A percentile compares a stretch with the other conserved stretches of the same genome.
Evolutionary conservation across 139 green algal species (phyloP).

Genomic region (Nannochloris sp.): DNA sequence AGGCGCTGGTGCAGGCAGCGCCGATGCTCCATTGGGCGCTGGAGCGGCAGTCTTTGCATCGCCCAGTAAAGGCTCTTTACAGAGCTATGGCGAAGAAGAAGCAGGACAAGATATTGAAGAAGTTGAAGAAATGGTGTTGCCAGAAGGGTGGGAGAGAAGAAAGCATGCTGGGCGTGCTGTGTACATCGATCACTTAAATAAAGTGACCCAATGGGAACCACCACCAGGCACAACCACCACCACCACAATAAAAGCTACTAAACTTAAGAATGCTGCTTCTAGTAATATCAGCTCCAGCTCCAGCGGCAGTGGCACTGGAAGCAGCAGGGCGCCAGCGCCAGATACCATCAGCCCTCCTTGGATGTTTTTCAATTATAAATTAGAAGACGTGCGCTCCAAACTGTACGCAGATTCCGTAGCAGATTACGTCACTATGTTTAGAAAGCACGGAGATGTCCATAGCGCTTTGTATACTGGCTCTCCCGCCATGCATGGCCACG

Average conservation of each 20-base stretch:
- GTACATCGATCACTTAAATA: constrained; percentile 92
- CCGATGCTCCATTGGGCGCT: no score
- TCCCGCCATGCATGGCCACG: constrained; percentile 78
- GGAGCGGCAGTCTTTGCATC: no score
- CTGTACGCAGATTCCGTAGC: constrained; percentile 39
- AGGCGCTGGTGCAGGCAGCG: background rate
- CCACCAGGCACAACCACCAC: constrained; percentile 30
- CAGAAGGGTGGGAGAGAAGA: constrained; percentile 80
- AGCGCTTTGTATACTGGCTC: constrained; percentile 88
- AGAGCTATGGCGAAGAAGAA: no score
- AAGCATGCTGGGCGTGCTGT: constrained; percentile 77
- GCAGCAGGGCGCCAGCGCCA: no score
- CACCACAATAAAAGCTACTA: no score
- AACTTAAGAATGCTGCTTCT: no score
- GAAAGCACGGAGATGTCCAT: constrained; percentile 82
- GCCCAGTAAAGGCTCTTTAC: no score
- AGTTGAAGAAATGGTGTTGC: background rate
- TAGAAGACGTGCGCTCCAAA: constrained; percentile 23
- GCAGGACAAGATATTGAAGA: background rate
- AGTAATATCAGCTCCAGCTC: no score
- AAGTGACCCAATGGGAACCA: constrained; percentile 72
- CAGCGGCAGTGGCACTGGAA: no score
- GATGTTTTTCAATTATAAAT: no score
- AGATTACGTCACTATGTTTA: constrained; percentile 47
- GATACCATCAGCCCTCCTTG: no score